Evolutionary conservation across 202 grass and related monocot genomes (phyloP).

Genomic region (Schoenoplectus triqueter): DNA sequence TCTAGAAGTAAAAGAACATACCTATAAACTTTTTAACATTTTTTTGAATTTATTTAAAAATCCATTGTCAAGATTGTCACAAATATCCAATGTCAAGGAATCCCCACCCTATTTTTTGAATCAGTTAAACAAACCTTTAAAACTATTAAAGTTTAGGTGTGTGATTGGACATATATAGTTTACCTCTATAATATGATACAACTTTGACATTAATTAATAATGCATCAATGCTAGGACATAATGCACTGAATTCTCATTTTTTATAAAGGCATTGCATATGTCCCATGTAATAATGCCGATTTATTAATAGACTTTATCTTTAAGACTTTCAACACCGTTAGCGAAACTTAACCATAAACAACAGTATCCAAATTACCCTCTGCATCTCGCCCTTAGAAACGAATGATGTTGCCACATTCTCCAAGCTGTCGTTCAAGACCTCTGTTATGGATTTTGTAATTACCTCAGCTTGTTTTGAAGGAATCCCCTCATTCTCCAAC

Average conservation of each 20-base stretch:
- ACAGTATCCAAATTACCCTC: slow-evolving; percentile 48
- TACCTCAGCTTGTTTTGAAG: slow-evolving; percentile 88
- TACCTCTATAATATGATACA: background rate
- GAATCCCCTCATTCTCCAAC: slow-evolving; percentile 86
- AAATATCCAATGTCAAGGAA: no score
- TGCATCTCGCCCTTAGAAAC: slow-evolving; percentile 88
- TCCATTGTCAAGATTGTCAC: no score
- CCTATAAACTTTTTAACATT: no score
- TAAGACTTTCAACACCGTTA: background rate
- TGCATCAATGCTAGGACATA: background rate
- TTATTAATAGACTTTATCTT: background rate
- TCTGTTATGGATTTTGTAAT: slow-evolving; percentile 91
- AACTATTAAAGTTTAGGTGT: background rate
- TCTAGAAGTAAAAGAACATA: no score
- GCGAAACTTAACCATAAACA: background rate
- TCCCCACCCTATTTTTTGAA: background rate
- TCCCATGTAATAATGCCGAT: background rate
- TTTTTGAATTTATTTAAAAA: no score
- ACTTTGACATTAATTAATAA: background rate
- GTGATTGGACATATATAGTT: background rate
- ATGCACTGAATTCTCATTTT: no score
- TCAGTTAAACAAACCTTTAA: background rate
- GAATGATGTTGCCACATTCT: slow-evolving; percentile 87
- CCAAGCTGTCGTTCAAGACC: slow-evolving; percentile 95
- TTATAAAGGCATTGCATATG: background rate